Percentiles rank a stretch among this genome's conserved stretches.
phyloP scores from a whole-genome alignment of 306 rosid genomes.

The Quercus berberidifolia region DNA sequence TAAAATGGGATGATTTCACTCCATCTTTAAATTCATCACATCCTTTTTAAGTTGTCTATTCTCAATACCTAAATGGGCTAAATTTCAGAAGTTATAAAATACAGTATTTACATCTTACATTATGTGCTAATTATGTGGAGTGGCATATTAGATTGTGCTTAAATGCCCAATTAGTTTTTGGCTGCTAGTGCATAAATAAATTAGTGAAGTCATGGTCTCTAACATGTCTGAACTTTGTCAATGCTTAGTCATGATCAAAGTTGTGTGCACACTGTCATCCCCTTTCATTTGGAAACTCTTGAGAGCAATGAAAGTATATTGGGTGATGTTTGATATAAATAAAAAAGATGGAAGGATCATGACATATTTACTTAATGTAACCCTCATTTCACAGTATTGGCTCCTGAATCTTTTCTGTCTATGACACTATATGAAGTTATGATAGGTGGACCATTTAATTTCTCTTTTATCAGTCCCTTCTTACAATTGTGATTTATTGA shows the following conservation, averaged over 20 bases:
- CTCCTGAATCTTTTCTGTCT: background rate
- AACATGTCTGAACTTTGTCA: background rate
- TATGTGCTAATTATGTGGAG: background rate
- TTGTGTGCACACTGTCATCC: background rate
- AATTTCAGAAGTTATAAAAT: background rate
- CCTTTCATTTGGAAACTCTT: background rate
- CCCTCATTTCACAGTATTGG: background rate
- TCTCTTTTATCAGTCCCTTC: background rate
- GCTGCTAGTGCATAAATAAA: background rate
- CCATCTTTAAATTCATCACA: background rate
- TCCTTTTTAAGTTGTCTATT: background rate
- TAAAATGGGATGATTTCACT: background rate
- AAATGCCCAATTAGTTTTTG: background rate
- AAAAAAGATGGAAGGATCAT: background rate
- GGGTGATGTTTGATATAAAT: background rate
- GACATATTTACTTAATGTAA: background rate
- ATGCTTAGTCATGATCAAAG: background rate
- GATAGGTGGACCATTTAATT: background rate
- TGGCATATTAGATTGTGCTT: background rate
- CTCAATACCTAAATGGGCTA: background rate
- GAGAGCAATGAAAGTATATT: background rate
- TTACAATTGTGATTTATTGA: slow-evolving; percentile 20
- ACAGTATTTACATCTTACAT: background rate
- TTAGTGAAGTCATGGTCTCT: background rate
- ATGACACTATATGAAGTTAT: background rate